Evolutionary conservation across 2,329 filamentous ascomycete genomes (phyloP).

Genomic region (Dactylonectria macrodidyma): DNA sequence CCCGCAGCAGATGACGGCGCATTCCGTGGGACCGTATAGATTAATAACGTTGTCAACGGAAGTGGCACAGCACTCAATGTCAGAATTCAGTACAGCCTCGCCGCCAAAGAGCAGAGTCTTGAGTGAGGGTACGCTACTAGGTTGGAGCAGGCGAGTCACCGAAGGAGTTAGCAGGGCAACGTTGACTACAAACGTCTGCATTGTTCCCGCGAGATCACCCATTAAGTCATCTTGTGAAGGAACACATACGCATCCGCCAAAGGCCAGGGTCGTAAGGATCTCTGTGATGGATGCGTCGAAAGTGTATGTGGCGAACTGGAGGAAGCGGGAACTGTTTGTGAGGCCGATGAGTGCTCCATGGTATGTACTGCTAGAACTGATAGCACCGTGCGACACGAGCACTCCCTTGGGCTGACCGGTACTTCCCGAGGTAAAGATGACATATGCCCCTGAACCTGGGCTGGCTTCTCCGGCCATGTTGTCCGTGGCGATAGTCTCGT

Average conservation of each 20-base stretch:
- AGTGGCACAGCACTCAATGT: no score
- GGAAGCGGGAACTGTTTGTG: not conserved
- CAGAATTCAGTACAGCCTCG: not conserved
- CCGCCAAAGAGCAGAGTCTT: slow-evolving; percentile 15
- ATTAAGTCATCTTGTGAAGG: slow-evolving; percentile 16
- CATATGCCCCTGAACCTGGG: slow-evolving; percentile 12
- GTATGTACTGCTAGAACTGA: slow-evolving; percentile 8
- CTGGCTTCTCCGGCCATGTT: not conserved
- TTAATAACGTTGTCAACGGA: not conserved
- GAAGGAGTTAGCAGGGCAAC: slow-evolving; percentile 40
- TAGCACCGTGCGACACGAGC: not conserved
- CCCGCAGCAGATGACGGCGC: not conserved
- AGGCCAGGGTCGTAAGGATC: slow-evolving; percentile 13
- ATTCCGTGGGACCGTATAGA: not conserved
- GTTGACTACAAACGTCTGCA: slow-evolving; percentile 50
- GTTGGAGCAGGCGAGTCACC: slow-evolving; percentile 14
- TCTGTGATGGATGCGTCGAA: slow-evolving; percentile 17
- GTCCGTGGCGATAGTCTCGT: not conserved
- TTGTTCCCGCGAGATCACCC: slow-evolving; percentile 42
- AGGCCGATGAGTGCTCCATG: not conserved
- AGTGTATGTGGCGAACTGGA: slow-evolving; percentile 14
- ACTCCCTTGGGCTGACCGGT: slow-evolving; percentile 3
- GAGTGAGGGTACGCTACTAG: not conserved
- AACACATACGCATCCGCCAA: slow-evolving; percentile 19
- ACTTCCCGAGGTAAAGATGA: slow-evolving; percentile 4